A percentile compares a stretch with the other conserved stretches of the same genome.
phyloP scores from a whole-genome alignment of 208 protist species.

The Trypanosoma caninum region DNA sequence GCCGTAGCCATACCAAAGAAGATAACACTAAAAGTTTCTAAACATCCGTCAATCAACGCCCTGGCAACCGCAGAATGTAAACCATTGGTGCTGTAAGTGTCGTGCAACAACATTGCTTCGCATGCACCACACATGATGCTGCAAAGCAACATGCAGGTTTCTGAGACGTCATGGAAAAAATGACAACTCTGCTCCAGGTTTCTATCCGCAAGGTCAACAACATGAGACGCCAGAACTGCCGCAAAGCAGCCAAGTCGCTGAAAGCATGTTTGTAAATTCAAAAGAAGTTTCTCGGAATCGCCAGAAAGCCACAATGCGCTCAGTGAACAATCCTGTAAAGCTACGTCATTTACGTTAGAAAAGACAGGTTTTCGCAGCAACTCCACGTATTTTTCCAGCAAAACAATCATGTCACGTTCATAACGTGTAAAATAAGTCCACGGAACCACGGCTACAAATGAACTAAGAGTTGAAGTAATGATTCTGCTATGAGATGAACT shows the following conservation, averaged over 20 bases:
- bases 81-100: neutral
- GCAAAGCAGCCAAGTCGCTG: slow-evolving; percentile 2
- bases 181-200: neutral
- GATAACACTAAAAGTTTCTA: slow-evolving; percentile 18
- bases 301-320: neutral
- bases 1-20: slow-evolving; percentile 17
- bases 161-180: slow-evolving; percentile 11
- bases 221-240: neutral
- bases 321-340: neutral
- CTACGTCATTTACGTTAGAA: neutral
- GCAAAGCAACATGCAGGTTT: slow-evolving; percentile 9
- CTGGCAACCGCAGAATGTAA: neutral
- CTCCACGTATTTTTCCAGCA: neutral
- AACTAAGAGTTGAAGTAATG: slow-evolving; percentile 2
- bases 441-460: slow-evolving; percentile 6
- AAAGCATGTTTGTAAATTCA: slow-evolving; percentile 12
- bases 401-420: slow-evolving; percentile 10
- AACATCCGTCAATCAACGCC: slow-evolving; percentile 14
- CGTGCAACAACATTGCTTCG: neutral
- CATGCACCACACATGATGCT: slow-evolving; percentile 4
- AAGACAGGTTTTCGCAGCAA: neutral
- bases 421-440: slow-evolving; percentile 21
- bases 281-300: neutral
- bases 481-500: neutral
- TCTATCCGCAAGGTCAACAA: neutral